Conservation (phyloP, 2,329 filamentous ascomycete genomes). For the Sporothrix globosa region DNA sequence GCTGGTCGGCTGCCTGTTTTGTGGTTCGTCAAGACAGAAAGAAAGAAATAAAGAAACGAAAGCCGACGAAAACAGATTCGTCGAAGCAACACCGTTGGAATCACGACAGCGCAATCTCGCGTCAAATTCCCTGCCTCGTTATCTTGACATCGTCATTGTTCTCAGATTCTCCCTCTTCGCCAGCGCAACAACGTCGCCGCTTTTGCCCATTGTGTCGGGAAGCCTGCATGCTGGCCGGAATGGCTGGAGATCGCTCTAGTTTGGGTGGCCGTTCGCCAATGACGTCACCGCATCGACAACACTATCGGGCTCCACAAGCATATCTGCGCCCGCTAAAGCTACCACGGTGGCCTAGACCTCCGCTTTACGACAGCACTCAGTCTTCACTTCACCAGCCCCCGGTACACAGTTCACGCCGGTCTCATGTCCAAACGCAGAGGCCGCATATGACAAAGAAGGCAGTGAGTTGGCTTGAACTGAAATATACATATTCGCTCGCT, state of each 20-base stretch:
- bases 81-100: neutral
- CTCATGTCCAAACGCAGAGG: neutral
- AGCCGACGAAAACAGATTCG: neutral
- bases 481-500: neutral
- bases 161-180: neutral
- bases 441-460: neutral
- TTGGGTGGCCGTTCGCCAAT: neutral
- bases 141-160: neutral
- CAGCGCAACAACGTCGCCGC: slow-evolving; percentile 7
- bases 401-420: neutral
- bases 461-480: too few species aligned
- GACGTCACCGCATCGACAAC: neutral
- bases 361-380: neutral
- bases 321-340: neutral
- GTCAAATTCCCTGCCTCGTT: neutral
- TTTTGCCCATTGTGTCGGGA: neutral
- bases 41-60: neutral
- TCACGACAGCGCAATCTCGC: neutral
- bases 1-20: neutral
- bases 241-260: neutral
- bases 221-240: neutral
- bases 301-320: neutral
- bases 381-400: neutral
- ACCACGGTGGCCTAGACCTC: neutral
- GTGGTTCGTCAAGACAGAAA: neutral